Evolutionary conservation across 805 yeast species (phyloP).

Genomic region (Ogataea dorogensis): DNA sequence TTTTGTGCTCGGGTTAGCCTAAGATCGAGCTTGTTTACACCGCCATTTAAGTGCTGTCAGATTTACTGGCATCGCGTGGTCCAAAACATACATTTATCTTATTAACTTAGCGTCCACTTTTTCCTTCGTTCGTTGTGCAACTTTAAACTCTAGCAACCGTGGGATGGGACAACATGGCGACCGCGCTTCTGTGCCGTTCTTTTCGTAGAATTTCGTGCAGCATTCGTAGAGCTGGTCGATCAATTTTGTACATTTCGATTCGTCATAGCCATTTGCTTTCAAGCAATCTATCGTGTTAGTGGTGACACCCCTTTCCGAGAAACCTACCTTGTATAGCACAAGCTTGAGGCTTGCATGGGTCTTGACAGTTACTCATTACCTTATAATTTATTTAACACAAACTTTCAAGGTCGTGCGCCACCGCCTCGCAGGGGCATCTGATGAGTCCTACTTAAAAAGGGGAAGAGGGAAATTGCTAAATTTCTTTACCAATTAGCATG

Average conservation of each 20-base stretch:
- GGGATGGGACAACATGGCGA: slow-evolving; percentile 82
- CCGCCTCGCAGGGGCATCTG: slow-evolving; percentile 4
- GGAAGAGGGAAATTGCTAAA: slow-evolving; percentile 1
- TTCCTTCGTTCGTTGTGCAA: slow-evolving; percentile 60
- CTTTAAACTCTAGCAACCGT: slow-evolving; percentile 56
- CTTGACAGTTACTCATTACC: slow-evolving; percentile 18
- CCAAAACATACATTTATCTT: slow-evolving; percentile 57
- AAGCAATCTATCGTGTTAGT: slow-evolving; percentile 53
- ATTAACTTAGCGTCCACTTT: slow-evolving; percentile 54
- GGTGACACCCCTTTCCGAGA: background rate
- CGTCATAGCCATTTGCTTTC: slow-evolving; percentile 59
- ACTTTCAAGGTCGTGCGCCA: slow-evolving; percentile 9
- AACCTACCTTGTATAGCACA: slow-evolving; percentile 72
- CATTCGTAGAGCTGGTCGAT: slow-evolving; percentile 76
- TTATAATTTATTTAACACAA: background rate
- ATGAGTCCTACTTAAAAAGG: slow-evolving; percentile 7
- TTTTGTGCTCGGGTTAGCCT: slow-evolving; percentile 93
- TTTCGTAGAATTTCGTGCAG: slow-evolving; percentile 63
- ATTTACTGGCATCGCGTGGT: slow-evolving; percentile 50
- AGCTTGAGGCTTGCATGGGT: slow-evolving; percentile 74
- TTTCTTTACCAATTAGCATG: too few relatives aligned
- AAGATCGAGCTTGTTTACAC: slow-evolving; percentile 48
- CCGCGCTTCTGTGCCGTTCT: slow-evolving; percentile 55
- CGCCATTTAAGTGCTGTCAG: slow-evolving; percentile 8
- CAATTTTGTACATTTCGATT: slow-evolving; percentile 64